A percentile compares a stretch with the other conserved stretches of the same genome.
These are phyloP conservation scores for Teunomyces lycoperdinae DNA, from an alignment of 805 yeast genomes.

Conservation along the genomic window DNA sequence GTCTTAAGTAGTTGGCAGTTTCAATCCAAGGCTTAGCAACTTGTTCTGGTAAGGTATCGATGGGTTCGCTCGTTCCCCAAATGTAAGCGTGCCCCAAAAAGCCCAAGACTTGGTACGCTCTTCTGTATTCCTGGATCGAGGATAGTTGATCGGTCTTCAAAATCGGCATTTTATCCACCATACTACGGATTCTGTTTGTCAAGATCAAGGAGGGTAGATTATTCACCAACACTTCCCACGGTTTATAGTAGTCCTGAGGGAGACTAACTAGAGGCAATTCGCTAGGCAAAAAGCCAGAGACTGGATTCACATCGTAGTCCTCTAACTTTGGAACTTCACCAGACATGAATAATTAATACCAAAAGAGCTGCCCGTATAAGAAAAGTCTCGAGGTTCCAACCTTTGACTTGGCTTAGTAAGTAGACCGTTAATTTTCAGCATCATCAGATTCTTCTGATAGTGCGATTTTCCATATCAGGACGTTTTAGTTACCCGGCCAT, in stretches of 20 bases:
- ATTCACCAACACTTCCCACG: slow-evolving; percentile 73
- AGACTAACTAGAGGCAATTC: slow-evolving; percentile 58
- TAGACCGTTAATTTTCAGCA: background rate
- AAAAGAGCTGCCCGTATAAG: no score
- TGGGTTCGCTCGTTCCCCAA: slow-evolving; percentile 73
- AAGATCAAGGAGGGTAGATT: slow-evolving; percentile 73
- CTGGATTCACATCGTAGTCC: slow-evolving; percentile 68
- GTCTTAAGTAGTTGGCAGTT: slow-evolving; percentile 56
- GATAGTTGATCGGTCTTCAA: slow-evolving; percentile 48
- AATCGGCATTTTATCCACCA: slow-evolving; percentile 63
- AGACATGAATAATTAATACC: background rate
- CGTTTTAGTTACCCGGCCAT: background rate
- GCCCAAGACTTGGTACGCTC: slow-evolving; percentile 79
- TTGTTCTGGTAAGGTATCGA: slow-evolving; percentile 60
- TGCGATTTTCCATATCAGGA: background rate
- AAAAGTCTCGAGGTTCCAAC: no score
- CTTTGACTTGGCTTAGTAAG: background rate
- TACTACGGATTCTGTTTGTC: slow-evolving; percentile 55
- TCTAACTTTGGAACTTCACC: slow-evolving; percentile 29
- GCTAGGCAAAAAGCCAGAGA: slow-evolving; percentile 78
- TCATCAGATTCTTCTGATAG: background rate
- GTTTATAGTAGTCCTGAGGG: slow-evolving; percentile 58
- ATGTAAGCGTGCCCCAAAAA: slow-evolving; percentile 86
- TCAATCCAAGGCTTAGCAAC: slow-evolving; percentile 68
- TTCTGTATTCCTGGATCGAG: slow-evolving; percentile 54